Evolutionary conservation across 345 rosid species (phyloP), one percentile per base, ranked within the genome.

Genomic region (Salix exigua): DNA sequence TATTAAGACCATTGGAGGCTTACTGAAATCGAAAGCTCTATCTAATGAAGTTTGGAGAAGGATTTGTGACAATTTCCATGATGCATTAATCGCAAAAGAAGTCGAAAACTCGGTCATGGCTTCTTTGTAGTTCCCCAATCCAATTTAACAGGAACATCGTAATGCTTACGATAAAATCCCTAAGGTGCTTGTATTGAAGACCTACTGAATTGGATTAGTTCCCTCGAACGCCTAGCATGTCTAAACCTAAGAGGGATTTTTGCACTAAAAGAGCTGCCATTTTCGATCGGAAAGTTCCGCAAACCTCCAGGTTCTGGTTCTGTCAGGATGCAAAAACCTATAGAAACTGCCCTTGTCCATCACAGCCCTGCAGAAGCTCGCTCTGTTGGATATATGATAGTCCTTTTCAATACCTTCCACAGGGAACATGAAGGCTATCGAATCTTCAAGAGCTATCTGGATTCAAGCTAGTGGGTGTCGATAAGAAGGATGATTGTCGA

Each of bases 11-110:
- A 33, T 68, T 5, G 72, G 78, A 53, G 84, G 73, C 23, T 78
- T 84, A 63, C 46, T 84, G 55, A 73, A 76, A 26, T 44, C 80
- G 12, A 81, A 81, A 81, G 33, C 31, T 53, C 23, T 68, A 62
- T 58, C 63, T 0, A 26, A 21, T 2, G 35, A 64, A 35, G 75
- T 72, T 64, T 83, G 86, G 78, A 66, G 50, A 74, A 67, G 75
- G 3, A 55, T 74, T 31, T 28, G 16, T 38, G 71, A 77, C 4
- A 16, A 77, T 66, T 77, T 82, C 55, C 78, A 73, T 37, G 75
- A 75, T 71, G 63, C 40, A 64, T 62, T 78, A 79, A 65, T 75
- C 14, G 31, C 50, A 62, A 78, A 75, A 74, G 66, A 69, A 19
- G 23, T 33, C 21, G 28, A 48, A 70, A 70, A 37, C 17, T 65